Base-by-base conservation (phyloP, 805 yeast species). In the Sungouiozyma intestinalis region DNA sequence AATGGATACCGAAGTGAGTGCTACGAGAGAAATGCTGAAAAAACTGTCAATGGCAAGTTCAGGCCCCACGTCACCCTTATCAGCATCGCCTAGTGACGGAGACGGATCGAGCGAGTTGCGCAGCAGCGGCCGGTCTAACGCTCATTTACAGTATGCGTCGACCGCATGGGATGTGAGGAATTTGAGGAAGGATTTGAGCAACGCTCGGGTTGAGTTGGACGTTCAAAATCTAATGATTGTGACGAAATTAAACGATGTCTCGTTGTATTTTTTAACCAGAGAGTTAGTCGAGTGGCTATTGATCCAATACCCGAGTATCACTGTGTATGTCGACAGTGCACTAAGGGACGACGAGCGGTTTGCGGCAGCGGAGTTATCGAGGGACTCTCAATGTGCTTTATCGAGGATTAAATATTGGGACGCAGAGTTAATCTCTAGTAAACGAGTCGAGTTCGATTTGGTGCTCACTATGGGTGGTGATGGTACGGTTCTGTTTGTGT, bases 381-480 rank as follows among this genome's bases (percentile, higher is more conserved):
- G 63, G 35, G 74, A 73, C 44, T 48, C 57, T 39, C 50, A 33
- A 54, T 71, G 41, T 75, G 79, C 2, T 53, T 65, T 40, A 70
- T 76, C 20, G 49, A 59, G 38, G 58, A 68, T 36, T 60, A 73
- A 71, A 52, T 83, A 72, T 60, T 88, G 97, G 96, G 72, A 73
- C 40, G 73, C 77, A 39, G 70, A 70, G 16, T 66, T 80, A 42
- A 73, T 85, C 11, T 52, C 62, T 44, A 39, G 57, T 38, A 47
- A 57, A 42, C 57, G 58, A n/a, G 69, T 72, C 31, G 53, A 67
- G 37, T 75, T 79, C 48, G 97, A 90, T 59, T 66, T 88, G 45
- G 80, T 86, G 2, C 76, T 90, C 36, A 85, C 97, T 0, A 68
- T 92, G 7, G 98, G 98, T 18, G 98, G 98, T 15, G 98, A 92